Percentiles rank a stretch among this genome's conserved stretches.
Evolutionary conservation across 2,329 filamentous ascomycete species (phyloP).

Genomic region (Penicillium psychrosexuale): DNA sequence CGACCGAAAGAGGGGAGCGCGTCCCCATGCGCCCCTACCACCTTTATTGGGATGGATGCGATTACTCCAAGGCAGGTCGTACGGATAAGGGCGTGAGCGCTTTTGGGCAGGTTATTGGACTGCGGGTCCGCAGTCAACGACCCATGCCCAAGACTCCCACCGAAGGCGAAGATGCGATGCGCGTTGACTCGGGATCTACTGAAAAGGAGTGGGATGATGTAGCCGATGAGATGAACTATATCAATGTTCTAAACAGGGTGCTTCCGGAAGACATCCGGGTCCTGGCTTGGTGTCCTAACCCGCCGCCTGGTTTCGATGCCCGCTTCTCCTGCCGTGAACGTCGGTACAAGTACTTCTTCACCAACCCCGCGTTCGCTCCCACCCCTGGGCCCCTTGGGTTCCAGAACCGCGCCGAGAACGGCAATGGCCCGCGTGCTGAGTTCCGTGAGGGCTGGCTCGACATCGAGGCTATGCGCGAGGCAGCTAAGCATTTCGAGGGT

Average conservation of each 20-base stretch:
- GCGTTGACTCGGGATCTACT: slow-evolving; percentile 37
- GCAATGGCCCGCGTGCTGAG: slow-evolving; percentile 24
- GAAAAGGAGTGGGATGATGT: slow-evolving; percentile 59
- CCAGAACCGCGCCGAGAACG: slow-evolving; percentile 29
- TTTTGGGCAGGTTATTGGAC: slow-evolving; percentile 89
- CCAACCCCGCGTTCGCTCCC: slow-evolving; percentile 80
- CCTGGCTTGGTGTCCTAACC: slow-evolving; percentile 86
- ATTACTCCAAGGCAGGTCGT: slow-evolving; percentile 92
- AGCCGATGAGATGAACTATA: slow-evolving; percentile 78
- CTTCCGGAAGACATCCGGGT: slow-evolving; percentile 86
- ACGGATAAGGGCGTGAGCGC: slow-evolving; percentile 93
- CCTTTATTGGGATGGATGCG: slow-evolving; percentile 76
- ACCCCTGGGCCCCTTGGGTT: slow-evolving; percentile 55
- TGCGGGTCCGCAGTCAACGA: slow-evolving; percentile 75
- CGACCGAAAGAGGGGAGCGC: slow-evolving; percentile 45
- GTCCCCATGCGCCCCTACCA: slow-evolving; percentile 33
- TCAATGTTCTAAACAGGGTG: slow-evolving; percentile 77
- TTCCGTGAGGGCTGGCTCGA: slow-evolving; percentile 74
- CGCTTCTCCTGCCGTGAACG: slow-evolving; percentile 90
- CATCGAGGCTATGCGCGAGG: slow-evolving; percentile 79
- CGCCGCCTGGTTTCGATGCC: slow-evolving; percentile 77
- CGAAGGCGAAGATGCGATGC: slow-evolving; percentile 24
- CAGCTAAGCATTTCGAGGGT: slow-evolving; percentile 76
- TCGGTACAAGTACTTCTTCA: slow-evolving; percentile 96
- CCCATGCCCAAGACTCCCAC: slow-evolving; percentile 47